Evolutionary conservation across 2,329 filamentous ascomycete species (phyloP).

Genomic region (Cladosporium sp.): DNA sequence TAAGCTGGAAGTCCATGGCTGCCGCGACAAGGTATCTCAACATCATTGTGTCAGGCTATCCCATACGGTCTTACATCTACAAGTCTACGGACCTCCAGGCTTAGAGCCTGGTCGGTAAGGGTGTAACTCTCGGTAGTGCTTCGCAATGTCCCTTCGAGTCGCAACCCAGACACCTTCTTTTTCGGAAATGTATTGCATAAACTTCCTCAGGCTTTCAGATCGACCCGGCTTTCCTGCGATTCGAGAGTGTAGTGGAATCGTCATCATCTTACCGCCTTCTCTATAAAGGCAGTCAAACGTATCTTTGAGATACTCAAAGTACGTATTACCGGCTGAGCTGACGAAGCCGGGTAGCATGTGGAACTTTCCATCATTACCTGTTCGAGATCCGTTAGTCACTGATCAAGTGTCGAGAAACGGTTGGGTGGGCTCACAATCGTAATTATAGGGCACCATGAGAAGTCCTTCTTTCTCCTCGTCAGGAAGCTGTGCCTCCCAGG

Average conservation of each 20-base stretch:
- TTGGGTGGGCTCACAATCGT: not conserved
- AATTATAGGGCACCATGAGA: slow-evolving; percentile 36
- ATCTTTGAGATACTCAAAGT: slow-evolving; percentile 39
- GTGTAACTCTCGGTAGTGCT: slow-evolving; percentile 37
- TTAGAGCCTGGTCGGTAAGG: slow-evolving; percentile 30
- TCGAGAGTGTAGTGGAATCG: slow-evolving; percentile 38
- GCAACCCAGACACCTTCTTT: slow-evolving; percentile 44
- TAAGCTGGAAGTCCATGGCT: no score
- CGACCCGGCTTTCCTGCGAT: slow-evolving; percentile 41
- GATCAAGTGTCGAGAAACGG: not conserved
- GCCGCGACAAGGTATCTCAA: no score
- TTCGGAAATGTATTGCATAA: slow-evolving; percentile 36
- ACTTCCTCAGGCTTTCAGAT: slow-evolving; percentile 37
- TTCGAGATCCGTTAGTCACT: not conserved
- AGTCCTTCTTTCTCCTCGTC: slow-evolving; percentile 35
- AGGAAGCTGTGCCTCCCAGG: slow-evolving; percentile 40
- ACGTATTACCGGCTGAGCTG: slow-evolving; percentile 35
- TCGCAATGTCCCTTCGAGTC: slow-evolving; percentile 40
- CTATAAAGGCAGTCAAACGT: slow-evolving; percentile 40
- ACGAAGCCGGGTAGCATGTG: slow-evolving; percentile 42
- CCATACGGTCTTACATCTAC: no score
- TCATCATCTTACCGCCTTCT: slow-evolving; percentile 43
- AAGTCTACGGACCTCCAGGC: not conserved
- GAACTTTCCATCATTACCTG: slow-evolving; percentile 40
- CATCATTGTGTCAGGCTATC: no score